Conservation (phyloP, 2,329 filamentous ascomycete species). For the Alternaria alternata region DNA sequence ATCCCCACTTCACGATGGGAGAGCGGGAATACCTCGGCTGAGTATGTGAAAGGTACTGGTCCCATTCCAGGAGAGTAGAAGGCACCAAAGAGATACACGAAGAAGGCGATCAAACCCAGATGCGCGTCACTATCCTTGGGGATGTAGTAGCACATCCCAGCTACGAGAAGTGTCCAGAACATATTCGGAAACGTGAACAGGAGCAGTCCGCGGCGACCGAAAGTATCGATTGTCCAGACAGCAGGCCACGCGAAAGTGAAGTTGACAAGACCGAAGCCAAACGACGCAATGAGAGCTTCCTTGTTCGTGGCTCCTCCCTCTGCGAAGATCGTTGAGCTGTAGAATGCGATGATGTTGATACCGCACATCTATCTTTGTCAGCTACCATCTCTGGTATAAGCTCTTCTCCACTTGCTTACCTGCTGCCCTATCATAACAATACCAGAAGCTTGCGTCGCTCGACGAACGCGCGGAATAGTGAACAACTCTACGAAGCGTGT, state of each 20-base stretch:
- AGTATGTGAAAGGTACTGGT: constrained; percentile 56
- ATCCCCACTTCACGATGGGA: constrained; percentile 76
- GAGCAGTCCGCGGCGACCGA: constrained; percentile 61
- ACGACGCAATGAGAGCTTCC: constrained; percentile 61
- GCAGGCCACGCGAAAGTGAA: constrained; percentile 67
- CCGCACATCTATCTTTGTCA: constrained; percentile 57
- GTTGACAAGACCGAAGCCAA: constrained; percentile 66
- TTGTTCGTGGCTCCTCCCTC: constrained; percentile 55
- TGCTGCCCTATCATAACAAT: constrained; percentile 78
- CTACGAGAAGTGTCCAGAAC: constrained; percentile 57
- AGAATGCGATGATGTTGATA: constrained; percentile 60
- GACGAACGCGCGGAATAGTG: constrained; percentile 72
- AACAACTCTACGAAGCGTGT: constrained; percentile 65
- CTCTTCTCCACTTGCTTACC: neutral
- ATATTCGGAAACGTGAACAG: constrained; percentile 61
- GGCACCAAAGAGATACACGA: constrained; percentile 65
- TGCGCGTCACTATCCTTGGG: constrained; percentile 51
- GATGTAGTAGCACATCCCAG: constrained; percentile 63
- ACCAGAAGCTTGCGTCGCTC: constrained; percentile 78
- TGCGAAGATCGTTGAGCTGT: constrained; percentile 60
- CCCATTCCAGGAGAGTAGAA: constrained; percentile 53
- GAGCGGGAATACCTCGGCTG: constrained; percentile 72
- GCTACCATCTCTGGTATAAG: neutral
- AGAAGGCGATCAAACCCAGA: constrained; percentile 62
- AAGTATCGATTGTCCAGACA: constrained; percentile 62